Evolutionary conservation across 345 rosid species (phyloP).

Genomic region (Heritiera littoralis): DNA sequence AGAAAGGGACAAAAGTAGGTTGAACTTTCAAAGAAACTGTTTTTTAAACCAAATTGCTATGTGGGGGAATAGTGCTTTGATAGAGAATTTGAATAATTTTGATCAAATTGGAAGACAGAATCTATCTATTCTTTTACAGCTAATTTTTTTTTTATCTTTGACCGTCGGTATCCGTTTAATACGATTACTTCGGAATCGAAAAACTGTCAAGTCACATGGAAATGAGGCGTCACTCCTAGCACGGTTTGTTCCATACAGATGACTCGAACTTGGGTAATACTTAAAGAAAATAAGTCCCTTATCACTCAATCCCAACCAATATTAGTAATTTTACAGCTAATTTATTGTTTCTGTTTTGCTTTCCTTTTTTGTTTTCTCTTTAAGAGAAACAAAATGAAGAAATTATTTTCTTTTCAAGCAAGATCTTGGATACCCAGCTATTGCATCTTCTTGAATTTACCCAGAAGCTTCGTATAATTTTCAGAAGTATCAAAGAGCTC

Average conservation of each 20-base stretch:
- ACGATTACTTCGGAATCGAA: too few relatives aligned
- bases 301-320: too few relatives aligned
- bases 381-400: not conserved
- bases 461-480: slow-evolving; percentile 20
- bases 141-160: not conserved
- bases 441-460: slow-evolving; percentile 2
- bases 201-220: too few relatives aligned
- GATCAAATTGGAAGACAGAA: slow-evolving; percentile 44
- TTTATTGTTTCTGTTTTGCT: not conserved
- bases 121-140: slow-evolving; percentile 28
- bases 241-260: too few relatives aligned
- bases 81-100: slow-evolving; percentile 47
- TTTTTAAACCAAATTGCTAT: slow-evolving; percentile 25
- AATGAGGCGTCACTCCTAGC: too few relatives aligned
- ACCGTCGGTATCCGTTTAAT: too few relatives aligned
- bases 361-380: not conserved
- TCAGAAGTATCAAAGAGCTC: too few relatives aligned
- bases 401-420: not conserved
- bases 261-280: too few relatives aligned
- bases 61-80: slow-evolving; percentile 34
- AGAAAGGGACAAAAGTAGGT: slow-evolving; percentile 25
- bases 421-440: not conserved
- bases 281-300: too few relatives aligned
- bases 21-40: slow-evolving; percentile 7
- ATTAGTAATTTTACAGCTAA: slow-evolving; percentile 16